These are phyloP conservation scores for Coffea humblotiana DNA, from an alignment of 305 asterid genomes.

Conservation along the genomic window DNA sequence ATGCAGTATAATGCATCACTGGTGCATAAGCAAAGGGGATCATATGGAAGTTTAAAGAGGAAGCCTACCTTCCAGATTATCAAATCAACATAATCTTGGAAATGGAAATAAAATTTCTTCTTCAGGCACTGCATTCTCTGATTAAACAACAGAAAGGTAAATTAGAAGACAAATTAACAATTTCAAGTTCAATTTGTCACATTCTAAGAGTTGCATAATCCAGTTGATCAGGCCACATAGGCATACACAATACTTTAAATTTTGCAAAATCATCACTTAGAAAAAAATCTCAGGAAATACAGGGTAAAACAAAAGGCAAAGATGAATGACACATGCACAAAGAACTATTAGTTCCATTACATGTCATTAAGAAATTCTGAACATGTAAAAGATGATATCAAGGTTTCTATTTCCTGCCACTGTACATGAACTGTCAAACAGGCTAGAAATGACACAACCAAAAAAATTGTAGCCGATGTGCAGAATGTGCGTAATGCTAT, in stretches of 20 bases:
- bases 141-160: constrained; percentile 24
- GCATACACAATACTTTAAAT: constrained; percentile 7
- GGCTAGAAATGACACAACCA: not conserved
- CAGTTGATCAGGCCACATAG: not conserved
- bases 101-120: constrained; percentile 94
- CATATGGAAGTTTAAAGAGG: not conserved
- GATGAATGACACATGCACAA: not conserved
- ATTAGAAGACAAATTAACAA: constrained; percentile 18
- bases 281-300: not conserved
- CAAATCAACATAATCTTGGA: constrained; percentile 94
- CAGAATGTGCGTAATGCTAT: not conserved
- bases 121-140: constrained; percentile 97
- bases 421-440: not conserved
- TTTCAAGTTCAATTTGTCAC: not conserved
- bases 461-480: not conserved
- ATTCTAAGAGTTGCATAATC: not conserved
- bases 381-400: not conserved
- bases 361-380: not conserved
- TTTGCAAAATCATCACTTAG: not conserved
- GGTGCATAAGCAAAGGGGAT: constrained; percentile 11
- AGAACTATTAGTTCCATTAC: not conserved
- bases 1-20: not conserved
- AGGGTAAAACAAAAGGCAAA: not conserved
- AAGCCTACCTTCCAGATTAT: constrained; percentile 84
- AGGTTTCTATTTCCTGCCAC: too few relatives aligned